Conservation (phyloP, 148 eudicot species). For the Diospyros kaki region DNA sequence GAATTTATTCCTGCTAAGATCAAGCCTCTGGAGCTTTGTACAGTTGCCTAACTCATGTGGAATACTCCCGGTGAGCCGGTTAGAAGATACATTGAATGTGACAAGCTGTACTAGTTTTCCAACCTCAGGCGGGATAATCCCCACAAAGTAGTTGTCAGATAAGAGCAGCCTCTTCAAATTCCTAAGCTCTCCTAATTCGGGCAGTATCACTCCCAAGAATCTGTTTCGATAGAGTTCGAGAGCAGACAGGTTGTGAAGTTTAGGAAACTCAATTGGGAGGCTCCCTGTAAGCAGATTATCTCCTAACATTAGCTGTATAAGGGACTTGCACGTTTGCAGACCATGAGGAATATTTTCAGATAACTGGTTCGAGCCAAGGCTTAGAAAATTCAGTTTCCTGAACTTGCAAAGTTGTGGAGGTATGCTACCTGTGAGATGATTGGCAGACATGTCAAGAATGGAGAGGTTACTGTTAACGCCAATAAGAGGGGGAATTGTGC, state of each 20-base stretch:
- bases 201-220: constrained; percentile 70
- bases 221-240: constrained; percentile 75
- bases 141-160: constrained; percentile 60
- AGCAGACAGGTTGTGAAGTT: constrained; percentile 64
- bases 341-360: constrained; percentile 71
- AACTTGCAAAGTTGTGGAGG: constrained; percentile 63
- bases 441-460: constrained; percentile 86
- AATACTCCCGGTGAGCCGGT: constrained; percentile 53
- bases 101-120: constrained; percentile 61
- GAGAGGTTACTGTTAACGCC: constrained; percentile 70
- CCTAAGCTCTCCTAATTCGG: constrained; percentile 57
- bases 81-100: constrained; percentile 74
- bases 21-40: constrained; percentile 85
- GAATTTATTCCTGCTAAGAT: constrained; percentile 72
- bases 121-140: constrained; percentile 72
- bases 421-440: constrained; percentile 60
- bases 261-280: constrained; percentile 73
- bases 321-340: constrained; percentile 51
- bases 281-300: constrained; percentile 59
- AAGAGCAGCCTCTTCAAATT: constrained; percentile 81
- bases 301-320: constrained; percentile 69
- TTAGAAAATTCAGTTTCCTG: constrained; percentile 62
- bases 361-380: constrained; percentile 62
- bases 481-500: constrained; percentile 65
- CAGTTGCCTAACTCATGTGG: constrained; percentile 66